A percentile compares a stretch with the other conserved stretches of the same genome.
Evolutionary conservation across 129 eudicot species (phyloP).

Genomic region (Helianthus annuus): DNA sequence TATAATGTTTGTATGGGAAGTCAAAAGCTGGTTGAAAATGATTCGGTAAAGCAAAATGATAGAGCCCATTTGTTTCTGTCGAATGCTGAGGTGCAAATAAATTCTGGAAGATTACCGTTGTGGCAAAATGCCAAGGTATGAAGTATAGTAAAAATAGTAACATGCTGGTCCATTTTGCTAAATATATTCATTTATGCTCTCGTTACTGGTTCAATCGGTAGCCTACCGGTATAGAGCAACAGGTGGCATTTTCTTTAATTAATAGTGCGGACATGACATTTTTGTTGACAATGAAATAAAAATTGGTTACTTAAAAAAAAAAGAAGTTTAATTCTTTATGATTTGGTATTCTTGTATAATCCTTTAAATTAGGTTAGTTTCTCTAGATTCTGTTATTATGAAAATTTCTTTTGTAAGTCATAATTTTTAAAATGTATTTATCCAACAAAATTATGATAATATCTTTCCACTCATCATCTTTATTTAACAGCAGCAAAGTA

Average conservation of each 20-base stretch:
- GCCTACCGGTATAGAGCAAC: background rate
- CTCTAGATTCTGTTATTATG: background rate
- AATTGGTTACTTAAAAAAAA: too few relatives aligned
- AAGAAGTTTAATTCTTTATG: too few relatives aligned
- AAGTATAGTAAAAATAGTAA: background rate
- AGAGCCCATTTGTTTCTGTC: constrained; percentile 47
- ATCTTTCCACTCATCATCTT: background rate
- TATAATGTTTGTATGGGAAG: constrained; percentile 16
- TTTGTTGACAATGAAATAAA: background rate
- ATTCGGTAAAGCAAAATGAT: constrained; percentile 40
- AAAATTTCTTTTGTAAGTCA: background rate
- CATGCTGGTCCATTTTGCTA: constrained; percentile 2
- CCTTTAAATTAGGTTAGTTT: background rate
- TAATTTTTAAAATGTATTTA: background rate
- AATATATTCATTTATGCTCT: background rate
- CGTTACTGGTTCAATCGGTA: too few relatives aligned
- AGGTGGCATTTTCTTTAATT: background rate
- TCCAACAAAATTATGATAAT: background rate
- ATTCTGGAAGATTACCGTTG: constrained; percentile 44
- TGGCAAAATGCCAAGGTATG: constrained; percentile 61
- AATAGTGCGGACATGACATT: background rate
- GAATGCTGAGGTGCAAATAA: constrained; percentile 51
- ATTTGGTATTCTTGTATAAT: background rate
- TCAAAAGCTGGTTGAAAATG: constrained; percentile 28
- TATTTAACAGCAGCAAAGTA: background rate